Base-by-base conservation (phyloP, 2,329 filamentous ascomycete species). In the Phyllosticta citriasiana region DNA sequence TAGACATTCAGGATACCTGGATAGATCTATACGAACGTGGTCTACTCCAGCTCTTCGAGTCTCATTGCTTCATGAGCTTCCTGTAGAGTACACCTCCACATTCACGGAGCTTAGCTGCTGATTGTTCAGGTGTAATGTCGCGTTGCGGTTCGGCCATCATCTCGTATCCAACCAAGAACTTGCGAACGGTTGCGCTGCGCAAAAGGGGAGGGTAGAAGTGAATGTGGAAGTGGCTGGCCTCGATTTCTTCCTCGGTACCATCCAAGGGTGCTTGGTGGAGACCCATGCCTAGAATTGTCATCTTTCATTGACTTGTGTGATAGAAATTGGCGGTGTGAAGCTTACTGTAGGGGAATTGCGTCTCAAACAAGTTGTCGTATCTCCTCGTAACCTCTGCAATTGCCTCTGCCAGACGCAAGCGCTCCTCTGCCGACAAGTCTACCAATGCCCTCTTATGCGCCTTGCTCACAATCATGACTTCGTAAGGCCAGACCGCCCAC, bases 401-500 rank as follows among this genome's bases (percentile, higher is more conserved):
- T 1, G 87, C 85, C 71, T 96, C 89, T 14, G 94, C 91, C 64
- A 97, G 84, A 57, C 86, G 80, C 24, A 82, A 72, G 65, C 86
- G 85, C 75, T 97, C 93, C 26, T 81, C 76, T 9, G 82, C 80
- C 57, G 82, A 83, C 47, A 99, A 80, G 72, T 99, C 93, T 16
- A 96, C 86, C 54, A 99, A 80, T 1, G 88, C 88, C 52, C 91
- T 85, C 66, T 92, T 88, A 73, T 97, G 92, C 64, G 85, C 80
- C 77, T 91, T 95, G 64, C 89, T 85, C 30, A 97, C 80, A 63
- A 99, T 83, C 79, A 99, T 88, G 55, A 93, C 88, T 78, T 99
- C 94, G 64, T 97, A 99, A 0, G 94, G 94, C 94, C 94, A 99
- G 19, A 91, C 82, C 0, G 91, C 94, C 94, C 94, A 99, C 91